Conservation (phyloP, 345 rosid genomes). For the Salix dunnii region DNA sequence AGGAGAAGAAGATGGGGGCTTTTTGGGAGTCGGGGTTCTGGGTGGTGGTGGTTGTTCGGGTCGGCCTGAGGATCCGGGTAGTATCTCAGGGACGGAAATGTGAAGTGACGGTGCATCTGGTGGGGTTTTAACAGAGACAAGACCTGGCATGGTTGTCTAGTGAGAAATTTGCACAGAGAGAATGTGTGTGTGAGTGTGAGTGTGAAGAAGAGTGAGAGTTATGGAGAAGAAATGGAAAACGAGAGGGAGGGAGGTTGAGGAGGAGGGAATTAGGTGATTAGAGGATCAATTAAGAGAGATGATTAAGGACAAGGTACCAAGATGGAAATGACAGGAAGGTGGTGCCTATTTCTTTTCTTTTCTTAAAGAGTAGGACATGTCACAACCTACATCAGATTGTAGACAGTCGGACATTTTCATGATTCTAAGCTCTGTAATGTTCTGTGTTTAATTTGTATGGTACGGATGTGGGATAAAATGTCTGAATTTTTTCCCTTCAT, state of each 20-base stretch:
- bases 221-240: not conserved
- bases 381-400: not conserved
- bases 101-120: constrained; percentile 65
- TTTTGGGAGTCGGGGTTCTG: constrained; percentile 36
- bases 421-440: not conserved
- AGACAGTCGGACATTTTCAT: too few relatives aligned
- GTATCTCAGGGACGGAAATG: constrained; percentile 62
- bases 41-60: constrained; percentile 33
- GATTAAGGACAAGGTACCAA: constrained; percentile 3
- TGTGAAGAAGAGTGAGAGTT: not conserved
- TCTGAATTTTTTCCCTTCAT: not conserved
- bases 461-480: not conserved
- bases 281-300: constrained; percentile 3
- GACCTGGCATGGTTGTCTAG: constrained; percentile 66
- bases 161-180: not conserved
- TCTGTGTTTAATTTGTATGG: not conserved
- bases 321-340: constrained; percentile 9
- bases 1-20: constrained; percentile 68
- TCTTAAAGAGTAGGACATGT: not conserved
- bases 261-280: not conserved
- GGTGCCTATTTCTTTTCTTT: not conserved
- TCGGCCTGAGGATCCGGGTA: constrained; percentile 31
- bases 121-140: constrained; percentile 79
- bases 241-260: not conserved
- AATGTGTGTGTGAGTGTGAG: too few relatives aligned